Conservation (phyloP, 495 filamentous ascomycete genomes). For the Talaromyces adpressus region DNA sequence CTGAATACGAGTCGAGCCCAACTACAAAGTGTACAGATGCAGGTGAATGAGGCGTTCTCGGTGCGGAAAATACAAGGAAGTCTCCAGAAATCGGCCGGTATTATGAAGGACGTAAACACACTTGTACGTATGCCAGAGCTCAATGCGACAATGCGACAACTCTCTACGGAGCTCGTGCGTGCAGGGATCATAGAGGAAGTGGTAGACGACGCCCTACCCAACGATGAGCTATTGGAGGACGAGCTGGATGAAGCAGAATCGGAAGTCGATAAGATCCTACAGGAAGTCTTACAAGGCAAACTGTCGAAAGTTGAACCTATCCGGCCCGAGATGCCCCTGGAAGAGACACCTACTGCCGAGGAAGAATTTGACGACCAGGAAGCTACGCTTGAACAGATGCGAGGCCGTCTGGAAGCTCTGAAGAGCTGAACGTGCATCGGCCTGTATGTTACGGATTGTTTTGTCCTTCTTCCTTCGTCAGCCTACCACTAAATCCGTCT, state of each 20-base stretch:
- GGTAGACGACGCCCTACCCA: slow-evolving; percentile 78
- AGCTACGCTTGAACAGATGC: slow-evolving; percentile 87
- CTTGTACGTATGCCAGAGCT: slow-evolving; percentile 81
- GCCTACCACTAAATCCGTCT: neutral
- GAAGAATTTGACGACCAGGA: slow-evolving; percentile 80
- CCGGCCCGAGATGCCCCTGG: slow-evolving; percentile 45
- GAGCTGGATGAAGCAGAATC: slow-evolving; percentile 84
- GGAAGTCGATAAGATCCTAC: slow-evolving; percentile 88
- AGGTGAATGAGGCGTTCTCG: slow-evolving; percentile 94
- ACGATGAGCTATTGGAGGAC: slow-evolving; percentile 60
- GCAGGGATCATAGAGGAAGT: slow-evolving; percentile 98
- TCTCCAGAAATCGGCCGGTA: slow-evolving; percentile 75
- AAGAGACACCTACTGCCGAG: slow-evolving; percentile 47
- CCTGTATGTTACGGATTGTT: neutral
- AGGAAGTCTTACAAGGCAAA: slow-evolving; percentile 79
- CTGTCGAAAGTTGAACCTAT: slow-evolving; percentile 61
- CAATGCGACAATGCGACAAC: slow-evolving; percentile 81
- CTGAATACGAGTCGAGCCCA: slow-evolving; percentile 84
- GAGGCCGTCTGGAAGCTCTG: slow-evolving; percentile 80
- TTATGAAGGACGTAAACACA: slow-evolving; percentile 95
- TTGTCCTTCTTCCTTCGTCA: neutral
- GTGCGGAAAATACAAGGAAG: slow-evolving; percentile 94
- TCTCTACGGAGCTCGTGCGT: slow-evolving; percentile 80
- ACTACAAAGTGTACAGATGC: slow-evolving; percentile 91
- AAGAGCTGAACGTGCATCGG: slow-evolving; percentile 59